Evolutionary conservation across 768 basidiomycete genomes (phyloP), one percentile per base, ranked within the genome.

Genomic region (Macrocybe gigantea): DNA sequence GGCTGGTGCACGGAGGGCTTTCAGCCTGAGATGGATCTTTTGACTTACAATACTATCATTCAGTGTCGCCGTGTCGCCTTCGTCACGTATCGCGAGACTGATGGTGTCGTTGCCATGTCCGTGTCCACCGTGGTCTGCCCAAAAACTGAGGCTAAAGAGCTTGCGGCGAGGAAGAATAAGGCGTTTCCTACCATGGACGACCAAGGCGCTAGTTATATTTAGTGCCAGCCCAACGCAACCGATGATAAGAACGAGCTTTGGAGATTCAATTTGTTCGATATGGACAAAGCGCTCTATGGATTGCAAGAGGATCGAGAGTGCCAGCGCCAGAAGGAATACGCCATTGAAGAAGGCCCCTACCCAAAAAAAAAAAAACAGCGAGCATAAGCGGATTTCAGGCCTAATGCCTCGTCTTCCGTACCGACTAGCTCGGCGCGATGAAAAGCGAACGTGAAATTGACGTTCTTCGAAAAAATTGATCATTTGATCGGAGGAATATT

Each of bases 401-500:
- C 2, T 37, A 44, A 53, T 38, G 37, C 15, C 22, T 22, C 22
- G 22, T 22, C 2, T 22, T 52, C 53, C 65, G 49, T 62, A 78
- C 76, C 77, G 51, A 80, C 72, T 48, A 78, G 68, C 55, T 80
- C 77, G 44, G 75, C 76, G 40, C 77, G 74, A 56, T 77, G 73
- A 53, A 78, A 77, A 5, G 77, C 78, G 52, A 73, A 80, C 6
- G 77, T 80, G 54, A 75, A 80, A 46, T 68, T 69, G 44, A 68
- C 58, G 44, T 71, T 73, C 74, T 79, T 51, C 12, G 45, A 43
- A 30, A n/a, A 1, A 33, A 14, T 45, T 12, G 35, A 14, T 33
- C 12, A 37, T 45, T 15, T 2, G 22, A 29, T 10, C 38, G 12
- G 32, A 39, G 33, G 30, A 34, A 15, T 15, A 33, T 22, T 22